These are phyloP conservation scores for Boletus barrowsii DNA, from an alignment of 768 basidiomycete species.

Conservation along the genomic window DNA sequence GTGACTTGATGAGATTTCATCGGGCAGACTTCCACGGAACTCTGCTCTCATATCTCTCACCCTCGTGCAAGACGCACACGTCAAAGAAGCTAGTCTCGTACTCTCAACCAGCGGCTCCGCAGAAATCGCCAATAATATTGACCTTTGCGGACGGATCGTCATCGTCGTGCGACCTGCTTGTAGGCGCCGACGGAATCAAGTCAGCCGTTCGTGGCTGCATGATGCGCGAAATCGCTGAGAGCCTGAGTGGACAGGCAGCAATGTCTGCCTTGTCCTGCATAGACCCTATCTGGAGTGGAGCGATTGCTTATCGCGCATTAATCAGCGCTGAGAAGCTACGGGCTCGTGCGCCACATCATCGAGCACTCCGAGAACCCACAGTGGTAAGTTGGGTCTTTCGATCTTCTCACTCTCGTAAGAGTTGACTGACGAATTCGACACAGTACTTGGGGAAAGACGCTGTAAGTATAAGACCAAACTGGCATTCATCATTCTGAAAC, in stretches of 20 bases:
- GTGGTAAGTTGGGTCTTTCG: slow-evolving; percentile 36
- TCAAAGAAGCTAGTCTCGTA: slow-evolving; percentile 62
- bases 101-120: slow-evolving; percentile 39
- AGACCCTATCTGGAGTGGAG: slow-evolving; percentile 59
- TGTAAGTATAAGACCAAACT: slow-evolving; percentile 27
- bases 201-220: slow-evolving; percentile 44
- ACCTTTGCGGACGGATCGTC: slow-evolving; percentile 61
- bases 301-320: slow-evolving; percentile 56
- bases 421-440: not conserved
- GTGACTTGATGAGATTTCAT: slow-evolving; percentile 53
- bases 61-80: slow-evolving; percentile 45
- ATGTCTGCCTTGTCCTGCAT: slow-evolving; percentile 40
- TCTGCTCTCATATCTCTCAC: slow-evolving; percentile 48
- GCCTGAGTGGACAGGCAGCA: slow-evolving; percentile 40
- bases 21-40: slow-evolving; percentile 65
- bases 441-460: slow-evolving; percentile 58
- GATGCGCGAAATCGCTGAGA: slow-evolving; percentile 29
- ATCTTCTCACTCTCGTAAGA: not conserved
- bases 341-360: slow-evolving; percentile 44
- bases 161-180: slow-evolving; percentile 59
- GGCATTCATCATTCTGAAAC: not conserved
- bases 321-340: slow-evolving; percentile 50
- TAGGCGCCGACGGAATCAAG: slow-evolving; percentile 70
- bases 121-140: slow-evolving; percentile 38
- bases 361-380: slow-evolving; percentile 43